Conservation (phyloP, 2,329 filamentous ascomycete genomes). For the Paecilomyces sp. region DNA sequence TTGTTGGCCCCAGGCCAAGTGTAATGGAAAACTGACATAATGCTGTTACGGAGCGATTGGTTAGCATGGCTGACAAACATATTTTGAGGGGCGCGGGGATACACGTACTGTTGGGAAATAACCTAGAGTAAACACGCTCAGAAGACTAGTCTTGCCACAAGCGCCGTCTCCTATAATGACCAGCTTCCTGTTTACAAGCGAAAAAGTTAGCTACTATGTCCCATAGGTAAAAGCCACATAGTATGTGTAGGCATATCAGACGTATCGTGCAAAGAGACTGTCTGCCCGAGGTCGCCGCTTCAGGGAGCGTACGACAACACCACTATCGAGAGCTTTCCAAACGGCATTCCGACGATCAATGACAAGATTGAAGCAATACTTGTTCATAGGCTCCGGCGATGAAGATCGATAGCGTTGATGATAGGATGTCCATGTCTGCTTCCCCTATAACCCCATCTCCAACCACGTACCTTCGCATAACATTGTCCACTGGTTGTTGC, state of each 20-base stretch:
- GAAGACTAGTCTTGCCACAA: conserved; percentile 93
- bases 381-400: not conserved
- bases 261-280: not conserved
- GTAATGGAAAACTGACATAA: conserved; percentile 32
- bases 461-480: conserved; percentile 51
- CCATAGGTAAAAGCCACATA: not conserved
- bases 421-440: not conserved
- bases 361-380: not conserved
- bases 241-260: not conserved
- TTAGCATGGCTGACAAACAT: not conserved
- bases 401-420: not conserved
- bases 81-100: not conserved
- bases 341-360: not conserved
- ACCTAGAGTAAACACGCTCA: conserved; percentile 95
- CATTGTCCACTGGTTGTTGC: conserved; percentile 34
- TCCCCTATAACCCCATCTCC: not conserved
- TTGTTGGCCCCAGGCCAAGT: conserved; percentile 6
- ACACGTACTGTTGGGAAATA: conserved; percentile 90
- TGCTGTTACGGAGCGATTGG: conserved; percentile 23
- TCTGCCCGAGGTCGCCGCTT: not conserved
- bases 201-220: conserved; percentile 10
- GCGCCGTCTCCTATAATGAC: conserved; percentile 97
- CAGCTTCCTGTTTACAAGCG: conserved; percentile 61
- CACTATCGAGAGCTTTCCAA: not conserved
- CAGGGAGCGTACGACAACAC: not conserved